Evolutionary conservation across 2,329 filamentous ascomycete genomes (phyloP).

Genomic region (Ascomycota sp.): DNA sequence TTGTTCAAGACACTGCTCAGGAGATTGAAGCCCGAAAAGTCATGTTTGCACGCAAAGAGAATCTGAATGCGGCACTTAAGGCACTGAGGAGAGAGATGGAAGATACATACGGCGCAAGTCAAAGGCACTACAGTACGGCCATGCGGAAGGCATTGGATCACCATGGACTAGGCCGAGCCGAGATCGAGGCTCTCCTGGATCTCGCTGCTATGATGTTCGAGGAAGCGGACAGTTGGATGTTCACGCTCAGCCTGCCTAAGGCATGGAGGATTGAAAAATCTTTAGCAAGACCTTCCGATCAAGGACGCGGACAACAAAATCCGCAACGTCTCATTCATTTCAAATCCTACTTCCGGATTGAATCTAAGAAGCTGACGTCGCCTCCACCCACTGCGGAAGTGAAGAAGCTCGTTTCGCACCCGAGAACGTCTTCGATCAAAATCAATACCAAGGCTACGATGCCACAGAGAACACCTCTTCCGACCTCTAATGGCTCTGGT

Average conservation of each 20-base stretch:
- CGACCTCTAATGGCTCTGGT: neutral
- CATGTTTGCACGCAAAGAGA: constrained; percentile 44
- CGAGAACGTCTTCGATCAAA: constrained; percentile 18
- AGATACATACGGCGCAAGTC: constrained; percentile 17
- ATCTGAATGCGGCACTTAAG: constrained; percentile 33
- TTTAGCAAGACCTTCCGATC: constrained; percentile 14
- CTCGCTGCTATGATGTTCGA: constrained; percentile 27
- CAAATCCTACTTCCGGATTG: constrained; percentile 17
- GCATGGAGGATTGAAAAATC: constrained; percentile 18
- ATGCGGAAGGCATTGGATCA: constrained; percentile 23
- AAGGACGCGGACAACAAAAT: constrained; percentile 12
- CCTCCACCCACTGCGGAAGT: constrained; percentile 6
- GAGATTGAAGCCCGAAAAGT: constrained; percentile 38
- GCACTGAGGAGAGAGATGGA: constrained; percentile 23
- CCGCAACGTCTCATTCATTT: constrained; percentile 16
- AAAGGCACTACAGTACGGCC: constrained; percentile 18
- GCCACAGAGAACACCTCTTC: constrained; percentile 3
- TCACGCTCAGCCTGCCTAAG: constrained; percentile 20
- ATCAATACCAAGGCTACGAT: constrained; percentile 14
- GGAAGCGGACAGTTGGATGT: constrained; percentile 19
- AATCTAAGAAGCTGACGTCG: constrained; percentile 11
- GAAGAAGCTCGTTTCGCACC: constrained; percentile 10
- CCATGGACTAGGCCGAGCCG: constrained; percentile 16
- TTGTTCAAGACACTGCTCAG: constrained; percentile 20
- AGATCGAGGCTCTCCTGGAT: constrained; percentile 21